A percentile compares a stretch with the other conserved stretches of the same genome.
These are phyloP conservation scores for Trametes cinnabarina DNA, from an alignment of 768 basidiomycete genomes.

Conservation along the genomic window DNA sequence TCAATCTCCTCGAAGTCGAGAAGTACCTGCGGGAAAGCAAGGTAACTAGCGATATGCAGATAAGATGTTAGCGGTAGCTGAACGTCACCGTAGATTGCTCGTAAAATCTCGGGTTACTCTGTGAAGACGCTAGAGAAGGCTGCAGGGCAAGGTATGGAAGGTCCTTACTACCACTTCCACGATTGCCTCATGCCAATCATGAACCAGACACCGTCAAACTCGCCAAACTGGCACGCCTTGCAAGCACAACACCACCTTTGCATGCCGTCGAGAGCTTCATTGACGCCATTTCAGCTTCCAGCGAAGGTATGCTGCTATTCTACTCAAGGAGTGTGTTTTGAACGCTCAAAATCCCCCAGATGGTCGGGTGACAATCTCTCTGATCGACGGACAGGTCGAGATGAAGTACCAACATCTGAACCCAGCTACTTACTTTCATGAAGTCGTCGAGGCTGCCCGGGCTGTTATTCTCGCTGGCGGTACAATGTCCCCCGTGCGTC, in stretches of 20 bases:
- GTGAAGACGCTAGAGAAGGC: slow-evolving; percentile 34
- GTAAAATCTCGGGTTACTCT: slow-evolving; percentile 84
- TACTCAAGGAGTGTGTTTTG: neutral
- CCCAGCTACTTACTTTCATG: slow-evolving; percentile 80
- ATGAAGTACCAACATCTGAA: slow-evolving; percentile 92
- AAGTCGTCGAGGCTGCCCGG: slow-evolving; percentile 78
- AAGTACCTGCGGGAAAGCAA: slow-evolving; percentile 81
- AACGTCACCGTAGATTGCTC: slow-evolving; percentile 50
- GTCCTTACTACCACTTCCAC: neutral
- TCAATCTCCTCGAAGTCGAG: slow-evolving; percentile 84
- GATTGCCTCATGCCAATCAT: neutral
- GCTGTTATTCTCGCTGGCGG: slow-evolving; percentile 93
- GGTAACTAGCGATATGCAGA: too few relatives aligned
- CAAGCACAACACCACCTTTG: slow-evolving; percentile 64
- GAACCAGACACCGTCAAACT: slow-evolving; percentile 25
- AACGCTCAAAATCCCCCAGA: slow-evolving; percentile 41
- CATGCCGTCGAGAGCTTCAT: slow-evolving; percentile 79
- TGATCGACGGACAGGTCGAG: slow-evolving; percentile 47
- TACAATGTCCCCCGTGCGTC: slow-evolving; percentile 92
- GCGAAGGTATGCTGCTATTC: slow-evolving; percentile 56
- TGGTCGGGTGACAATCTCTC: slow-evolving; percentile 62
- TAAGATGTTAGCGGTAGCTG: too few relatives aligned
- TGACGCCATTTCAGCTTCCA: slow-evolving; percentile 72
- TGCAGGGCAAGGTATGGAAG: slow-evolving; percentile 25
- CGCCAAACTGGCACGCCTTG: slow-evolving; percentile 25